Evolutionary conservation across 345 rosid genomes (phyloP), one percentile per base, ranked within the genome.

Genomic region (Melaleuca quinquenervia): DNA sequence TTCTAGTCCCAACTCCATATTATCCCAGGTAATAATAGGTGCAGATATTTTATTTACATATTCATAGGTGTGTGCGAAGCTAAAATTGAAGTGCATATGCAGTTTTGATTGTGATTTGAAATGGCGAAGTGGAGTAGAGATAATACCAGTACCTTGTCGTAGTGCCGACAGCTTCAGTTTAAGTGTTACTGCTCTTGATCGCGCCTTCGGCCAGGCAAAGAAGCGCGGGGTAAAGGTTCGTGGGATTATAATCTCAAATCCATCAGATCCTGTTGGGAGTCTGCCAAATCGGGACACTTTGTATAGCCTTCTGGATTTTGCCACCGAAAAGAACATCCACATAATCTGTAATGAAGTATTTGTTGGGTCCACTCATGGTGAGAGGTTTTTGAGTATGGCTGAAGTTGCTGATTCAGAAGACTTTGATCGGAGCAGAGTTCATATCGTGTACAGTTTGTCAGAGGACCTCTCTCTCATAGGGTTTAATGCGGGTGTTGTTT

Each of bases 1-100:
- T 96, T 87, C 98, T 97, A 26, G 94, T 97, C 84, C 99, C 98
- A 24, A 95, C 99, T 7, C 99, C 98, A 3, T 94, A 92, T 85
- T 85, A 89, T 53, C 98, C 99, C 0, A 91, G 96, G 99, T 97
- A 95, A 85, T 22, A 54, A 52, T 84, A 51, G 78, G 26, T 32
- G 22, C 78, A 70, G 48, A 70, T 70, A 36, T 36, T 70, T 24
- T 70, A 18, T 70, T 70, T 70, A 70, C 26, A 36, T 32, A 70
- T 70, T 36, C 78, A 36, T 11, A 4, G 48, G 78, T 32, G 45
- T 16, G 24, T 70, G 78, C 3, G 48, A 36, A 91, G 84, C 85
- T 82, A 84, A 84, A 54, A 62, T 74, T 84, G 85, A 87, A 85
- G 49, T 21, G 52, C 27, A 85, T 85, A 50, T 93, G 92, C 91